Evolutionary conservation across 2,329 filamentous ascomycete species (phyloP).

Genomic region (Claviceps monticola): DNA sequence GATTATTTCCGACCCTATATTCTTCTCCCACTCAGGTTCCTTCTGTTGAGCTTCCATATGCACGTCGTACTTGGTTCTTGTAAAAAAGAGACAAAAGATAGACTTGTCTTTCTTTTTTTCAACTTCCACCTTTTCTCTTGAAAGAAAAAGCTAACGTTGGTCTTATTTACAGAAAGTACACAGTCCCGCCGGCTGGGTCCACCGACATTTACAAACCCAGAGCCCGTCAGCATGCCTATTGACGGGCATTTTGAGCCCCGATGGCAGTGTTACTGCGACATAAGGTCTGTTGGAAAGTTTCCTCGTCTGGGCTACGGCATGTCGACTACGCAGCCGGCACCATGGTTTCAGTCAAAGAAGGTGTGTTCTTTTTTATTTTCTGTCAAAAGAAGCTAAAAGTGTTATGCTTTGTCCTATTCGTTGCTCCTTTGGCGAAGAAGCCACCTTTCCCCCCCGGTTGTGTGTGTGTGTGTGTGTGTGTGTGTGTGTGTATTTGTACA

Average conservation of each 20-base stretch:
- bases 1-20: not conserved
- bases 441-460: not conserved
- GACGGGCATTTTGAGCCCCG: constrained; percentile 10
- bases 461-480: not conserved
- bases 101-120: too few species aligned
- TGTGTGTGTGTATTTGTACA: not conserved
- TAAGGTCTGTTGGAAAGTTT: constrained; percentile 13
- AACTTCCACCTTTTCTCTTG: too few species aligned
- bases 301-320: constrained; percentile 22
- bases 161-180: not conserved
- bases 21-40: too few species aligned
- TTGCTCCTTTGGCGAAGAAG: not conserved
- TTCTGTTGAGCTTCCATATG: too few species aligned
- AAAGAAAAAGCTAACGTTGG: not conserved
- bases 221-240: constrained; percentile 10
- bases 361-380: constrained; percentile 9
- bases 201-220: constrained; percentile 8
- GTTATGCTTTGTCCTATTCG: not conserved
- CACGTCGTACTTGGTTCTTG: too few species aligned
- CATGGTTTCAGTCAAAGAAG: constrained; percentile 33
- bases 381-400: not conserved
- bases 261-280: constrained; percentile 15
- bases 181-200: constrained; percentile 6
- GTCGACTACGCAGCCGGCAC: constrained; percentile 13
- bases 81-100: too few species aligned